Evolutionary conservation across 768 basidiomycete species (phyloP).

Genomic region (Psilocybe subaeruginosa): DNA sequence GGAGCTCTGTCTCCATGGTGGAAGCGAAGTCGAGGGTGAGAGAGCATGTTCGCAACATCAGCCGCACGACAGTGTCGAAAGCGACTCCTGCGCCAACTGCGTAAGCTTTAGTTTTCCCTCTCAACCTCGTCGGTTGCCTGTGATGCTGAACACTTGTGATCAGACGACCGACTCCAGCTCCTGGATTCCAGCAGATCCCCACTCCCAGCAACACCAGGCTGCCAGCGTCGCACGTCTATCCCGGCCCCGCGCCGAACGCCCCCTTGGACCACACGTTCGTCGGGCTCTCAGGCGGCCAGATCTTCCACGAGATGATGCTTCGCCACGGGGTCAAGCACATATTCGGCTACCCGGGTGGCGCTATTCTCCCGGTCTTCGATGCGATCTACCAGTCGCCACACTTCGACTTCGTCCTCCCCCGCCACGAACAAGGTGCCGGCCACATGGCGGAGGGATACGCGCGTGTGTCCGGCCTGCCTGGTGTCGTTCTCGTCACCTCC

Average conservation of each 20-base stretch:
- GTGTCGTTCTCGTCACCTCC: slow-evolving; percentile 96
- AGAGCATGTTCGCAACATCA: slow-evolving; percentile 77
- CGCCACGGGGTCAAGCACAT: slow-evolving; percentile 95
- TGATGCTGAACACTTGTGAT: not conserved
- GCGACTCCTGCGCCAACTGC: slow-evolving; percentile 64
- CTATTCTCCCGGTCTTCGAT: slow-evolving; percentile 99
- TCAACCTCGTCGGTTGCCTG: slow-evolving; percentile 1
- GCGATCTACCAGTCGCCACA: slow-evolving; percentile 96
- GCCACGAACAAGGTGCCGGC: slow-evolving; percentile 97
- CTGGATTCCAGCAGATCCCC: slow-evolving; percentile 49
- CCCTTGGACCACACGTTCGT: slow-evolving; percentile 84
- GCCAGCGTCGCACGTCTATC: slow-evolving; percentile 33
- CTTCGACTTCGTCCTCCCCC: slow-evolving; percentile 93
- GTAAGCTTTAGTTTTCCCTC: slow-evolving; percentile 41
- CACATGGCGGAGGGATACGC: slow-evolving; percentile 99
- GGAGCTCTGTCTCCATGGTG: slow-evolving; percentile 49
- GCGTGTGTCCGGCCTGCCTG: slow-evolving; percentile 95
- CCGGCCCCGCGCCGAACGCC: slow-evolving; percentile 45
- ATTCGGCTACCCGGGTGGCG: slow-evolving; percentile 98
- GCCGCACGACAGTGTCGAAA: slow-evolving; percentile 61
- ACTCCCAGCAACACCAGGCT: slow-evolving; percentile 37
- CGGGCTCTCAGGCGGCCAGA: slow-evolving; percentile 93
- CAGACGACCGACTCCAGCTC: slow-evolving; percentile 69
- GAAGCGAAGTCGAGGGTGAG: slow-evolving; percentile 83
- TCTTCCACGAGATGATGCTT: slow-evolving; percentile 99